These are phyloP conservation scores for Hanseniaspora vineae DNA, from an alignment of 805 yeast species.

Conservation along the genomic window DNA sequence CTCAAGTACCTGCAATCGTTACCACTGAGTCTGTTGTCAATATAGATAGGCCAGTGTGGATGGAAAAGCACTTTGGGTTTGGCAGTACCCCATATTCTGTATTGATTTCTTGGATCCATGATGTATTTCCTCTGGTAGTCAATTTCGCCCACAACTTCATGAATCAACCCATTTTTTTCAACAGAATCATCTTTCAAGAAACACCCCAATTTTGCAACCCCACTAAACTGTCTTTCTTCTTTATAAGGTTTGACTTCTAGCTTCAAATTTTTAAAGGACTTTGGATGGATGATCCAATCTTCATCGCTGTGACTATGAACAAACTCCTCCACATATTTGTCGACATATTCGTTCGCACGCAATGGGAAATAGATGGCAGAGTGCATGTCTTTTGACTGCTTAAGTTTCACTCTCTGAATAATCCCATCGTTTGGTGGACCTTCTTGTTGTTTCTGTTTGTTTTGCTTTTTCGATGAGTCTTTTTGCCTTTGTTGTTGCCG, in stretches of 20 bases:
- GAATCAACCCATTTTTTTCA: conserved; percentile 36
- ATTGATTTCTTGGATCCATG: conserved; percentile 60
- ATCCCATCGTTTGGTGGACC: conserved; percentile 4
- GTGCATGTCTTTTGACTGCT: conserved; percentile 26
- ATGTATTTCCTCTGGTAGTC: conserved; percentile 53
- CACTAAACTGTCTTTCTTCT: conserved; percentile 42
- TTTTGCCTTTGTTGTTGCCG: conserved; percentile 3
- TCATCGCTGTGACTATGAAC: conserved; percentile 39
- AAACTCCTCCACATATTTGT: conserved; percentile 30
- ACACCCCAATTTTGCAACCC: conserved; percentile 58
- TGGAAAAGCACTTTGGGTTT: conserved; percentile 46
- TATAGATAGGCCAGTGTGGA: conserved; percentile 45
- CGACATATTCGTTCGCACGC: conserved; percentile 29
- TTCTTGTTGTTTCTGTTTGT: neutral
- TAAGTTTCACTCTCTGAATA: conserved; percentile 19
- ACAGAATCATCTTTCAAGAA: conserved; percentile 28
- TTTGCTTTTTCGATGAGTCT: neutral
- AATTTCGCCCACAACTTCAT: conserved; percentile 63
- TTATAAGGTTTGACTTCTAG: conserved; percentile 41
- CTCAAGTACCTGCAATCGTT: conserved; percentile 64
- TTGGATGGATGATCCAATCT: conserved; percentile 17
- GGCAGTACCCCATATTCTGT: conserved; percentile 58
- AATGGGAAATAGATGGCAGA: conserved; percentile 23
- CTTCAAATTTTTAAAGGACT: conserved; percentile 14
- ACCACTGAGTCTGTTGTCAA: conserved; percentile 75